phyloP scores from a whole-genome alignment of 495 filamentous ascomycete genomes.

The Daldinia decipiens region DNA sequence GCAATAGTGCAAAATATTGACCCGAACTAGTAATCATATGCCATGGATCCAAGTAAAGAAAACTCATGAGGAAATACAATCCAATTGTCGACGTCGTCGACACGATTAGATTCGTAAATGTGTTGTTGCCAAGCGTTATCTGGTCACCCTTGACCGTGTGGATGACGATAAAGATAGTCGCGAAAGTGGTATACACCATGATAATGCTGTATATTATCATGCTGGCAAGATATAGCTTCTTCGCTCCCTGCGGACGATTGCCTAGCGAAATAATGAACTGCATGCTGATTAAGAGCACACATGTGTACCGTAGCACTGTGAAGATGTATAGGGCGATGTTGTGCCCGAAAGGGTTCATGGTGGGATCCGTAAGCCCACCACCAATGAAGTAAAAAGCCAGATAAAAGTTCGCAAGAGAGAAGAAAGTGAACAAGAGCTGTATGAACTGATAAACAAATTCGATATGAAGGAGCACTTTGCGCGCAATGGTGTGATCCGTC shows the following conservation, averaged over 20 bases:
- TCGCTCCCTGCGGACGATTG: conserved; percentile 95
- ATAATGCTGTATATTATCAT: conserved; percentile 91
- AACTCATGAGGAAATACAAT: conserved; percentile 94
- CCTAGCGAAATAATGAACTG: conserved; percentile 99
- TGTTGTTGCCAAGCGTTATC: conserved; percentile 77
- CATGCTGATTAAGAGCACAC: conserved; percentile 85
- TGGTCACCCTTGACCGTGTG: conserved; percentile 69
- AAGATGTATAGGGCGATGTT: conserved; percentile 87
- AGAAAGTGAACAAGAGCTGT: conserved; percentile 92
- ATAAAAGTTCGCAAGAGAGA: conserved; percentile 98
- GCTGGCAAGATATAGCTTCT: conserved; percentile 85
- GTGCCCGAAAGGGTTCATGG: conserved; percentile 89
- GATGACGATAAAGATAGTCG: conserved; percentile 85
- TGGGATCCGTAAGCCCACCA: conserved; percentile 84
- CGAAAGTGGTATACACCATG: conserved; percentile 96
- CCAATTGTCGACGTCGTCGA: conserved; percentile 89
- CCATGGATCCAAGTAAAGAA: conserved; percentile 98
- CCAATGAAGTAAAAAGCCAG: conserved; percentile 98
- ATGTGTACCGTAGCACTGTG: conserved; percentile 82
- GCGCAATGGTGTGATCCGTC: conserved; percentile 88
- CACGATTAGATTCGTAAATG: conserved; percentile 95
- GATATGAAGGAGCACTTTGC: conserved; percentile 92
- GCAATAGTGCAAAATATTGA: conserved; percentile 95
- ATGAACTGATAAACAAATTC: conserved; percentile 97
- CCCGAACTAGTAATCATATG: conserved; percentile 95